Percentiles rank a stretch among this genome's conserved stretches.
These are phyloP conservation scores for Acaromyces ingoldii DNA, from an alignment of 1,284 basidiomycete species.

Conservation along the genomic window DNA sequence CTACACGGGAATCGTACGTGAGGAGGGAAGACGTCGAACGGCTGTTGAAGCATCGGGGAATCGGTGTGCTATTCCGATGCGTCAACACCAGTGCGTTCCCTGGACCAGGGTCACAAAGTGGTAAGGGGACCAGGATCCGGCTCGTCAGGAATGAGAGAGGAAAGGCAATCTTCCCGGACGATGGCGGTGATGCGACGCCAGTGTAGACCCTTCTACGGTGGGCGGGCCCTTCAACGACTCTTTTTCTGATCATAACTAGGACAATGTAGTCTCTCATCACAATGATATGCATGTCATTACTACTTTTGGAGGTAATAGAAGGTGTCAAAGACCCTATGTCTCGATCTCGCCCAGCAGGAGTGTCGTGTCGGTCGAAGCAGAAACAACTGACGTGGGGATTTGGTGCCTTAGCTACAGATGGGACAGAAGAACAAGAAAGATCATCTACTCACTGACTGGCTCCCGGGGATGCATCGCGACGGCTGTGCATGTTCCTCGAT, in stretches of 20 bases:
- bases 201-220: too few species aligned
- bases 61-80: slow-evolving; percentile 2
- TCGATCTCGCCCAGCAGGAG: slow-evolving; percentile 44
- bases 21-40: neutral
- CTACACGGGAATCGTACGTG: neutral
- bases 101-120: too few species aligned
- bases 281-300: too few species aligned
- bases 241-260: too few species aligned
- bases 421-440: slow-evolving; percentile 5
- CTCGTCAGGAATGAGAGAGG: too few species aligned
- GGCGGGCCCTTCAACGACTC: too few species aligned
- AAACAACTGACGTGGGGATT: slow-evolving; percentile 28
- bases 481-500: slow-evolving; percentile 48
- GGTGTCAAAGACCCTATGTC: slow-evolving; percentile 6
- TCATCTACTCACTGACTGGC: slow-evolving; percentile 30
- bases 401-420: slow-evolving; percentile 1
- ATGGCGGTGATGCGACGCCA: too few species aligned
- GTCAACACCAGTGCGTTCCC: too few species aligned
- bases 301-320: too few species aligned
- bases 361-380: slow-evolving; percentile 40
- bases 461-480: slow-evolving; percentile 48
- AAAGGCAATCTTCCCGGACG: too few species aligned
- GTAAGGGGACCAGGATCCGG: too few species aligned
- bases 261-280: too few species aligned
- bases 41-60: neutral